phyloP scores from a whole-genome alignment of 306 rosid species.

The Erythrophleum fordii region DNA sequence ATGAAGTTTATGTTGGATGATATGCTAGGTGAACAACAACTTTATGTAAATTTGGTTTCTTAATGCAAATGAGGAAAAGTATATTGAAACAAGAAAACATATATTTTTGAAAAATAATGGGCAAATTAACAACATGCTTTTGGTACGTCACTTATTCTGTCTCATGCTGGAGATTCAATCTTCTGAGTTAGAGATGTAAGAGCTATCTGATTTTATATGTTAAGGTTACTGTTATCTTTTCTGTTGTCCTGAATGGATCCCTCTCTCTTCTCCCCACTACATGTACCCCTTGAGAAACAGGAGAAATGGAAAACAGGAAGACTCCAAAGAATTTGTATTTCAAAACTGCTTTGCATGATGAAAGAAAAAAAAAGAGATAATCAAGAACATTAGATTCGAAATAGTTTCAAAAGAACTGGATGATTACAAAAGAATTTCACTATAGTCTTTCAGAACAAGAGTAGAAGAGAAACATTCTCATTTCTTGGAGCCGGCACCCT shows the following conservation, averaged over 20 bases:
- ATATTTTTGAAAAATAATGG: background rate
- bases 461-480: slow-evolving; percentile 36
- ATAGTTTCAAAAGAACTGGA: slow-evolving; percentile 35
- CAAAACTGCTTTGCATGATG: slow-evolving; percentile 15
- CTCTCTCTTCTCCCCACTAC: background rate
- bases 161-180: background rate
- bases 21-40: background rate
- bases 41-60: background rate
- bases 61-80: background rate
- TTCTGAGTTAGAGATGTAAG: background rate
- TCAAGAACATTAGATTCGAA: slow-evolving; percentile 41
- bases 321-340: slow-evolving; percentile 7
- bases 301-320: slow-evolving; percentile 14
- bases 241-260: background rate
- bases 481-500: slow-evolving; percentile 46
- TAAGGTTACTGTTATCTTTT: slow-evolving; percentile 12
- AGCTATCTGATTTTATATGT: slow-evolving; percentile 28
- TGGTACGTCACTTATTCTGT: slow-evolving; percentile 12
- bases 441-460: slow-evolving; percentile 44
- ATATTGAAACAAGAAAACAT: background rate
- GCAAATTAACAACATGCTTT: background rate
- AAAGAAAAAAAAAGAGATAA: background rate
- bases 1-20: slow-evolving; percentile 20
- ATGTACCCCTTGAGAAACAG: slow-evolving; percentile 19
- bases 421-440: slow-evolving; percentile 56